Percentiles rank a stretch among this genome's conserved stretches.
phyloP scores from a whole-genome alignment of 1,139 yeast genomes.

The Candida freyschussii region DNA sequence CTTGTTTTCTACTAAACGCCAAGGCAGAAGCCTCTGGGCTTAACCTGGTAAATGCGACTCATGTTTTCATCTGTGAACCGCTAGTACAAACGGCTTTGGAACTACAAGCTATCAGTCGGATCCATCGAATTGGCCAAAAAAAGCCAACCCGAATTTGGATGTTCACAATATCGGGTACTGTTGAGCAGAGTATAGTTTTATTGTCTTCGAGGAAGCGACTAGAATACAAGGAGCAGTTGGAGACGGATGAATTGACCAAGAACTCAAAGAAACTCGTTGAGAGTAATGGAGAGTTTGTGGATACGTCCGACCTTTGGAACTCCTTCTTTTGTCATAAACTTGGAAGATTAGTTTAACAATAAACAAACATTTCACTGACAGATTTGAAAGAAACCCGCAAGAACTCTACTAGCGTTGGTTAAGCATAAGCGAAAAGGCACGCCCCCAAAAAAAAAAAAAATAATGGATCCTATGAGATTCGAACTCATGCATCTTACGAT shows the following conservation, averaged over 20 bases:
- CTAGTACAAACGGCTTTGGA: slow-evolving; percentile 84
- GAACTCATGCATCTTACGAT: slow-evolving; percentile 14
- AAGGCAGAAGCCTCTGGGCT: slow-evolving; percentile 86
- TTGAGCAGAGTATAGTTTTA: slow-evolving; percentile 78
- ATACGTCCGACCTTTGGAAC: slow-evolving; percentile 54
- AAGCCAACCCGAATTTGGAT: slow-evolving; percentile 84
- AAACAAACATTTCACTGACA: neutral
- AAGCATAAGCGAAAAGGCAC: too few species aligned
- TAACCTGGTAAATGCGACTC: slow-evolving; percentile 86
- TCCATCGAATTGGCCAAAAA: slow-evolving; percentile 88
- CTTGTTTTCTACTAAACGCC: slow-evolving; percentile 82
- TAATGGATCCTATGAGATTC: slow-evolving; percentile 13
- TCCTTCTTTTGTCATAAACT: slow-evolving; percentile 40
- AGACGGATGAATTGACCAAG: slow-evolving; percentile 38
- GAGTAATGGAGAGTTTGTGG: slow-evolving; percentile 50
- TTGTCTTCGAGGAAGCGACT: slow-evolving; percentile 20
- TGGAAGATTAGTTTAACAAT: slow-evolving; percentile 10
- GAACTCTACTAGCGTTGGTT: too few species aligned
- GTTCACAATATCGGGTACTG: slow-evolving; percentile 76
- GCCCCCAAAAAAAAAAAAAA: slow-evolving; percentile 6
- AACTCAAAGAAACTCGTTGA: slow-evolving; percentile 36
- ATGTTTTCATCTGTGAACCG: slow-evolving; percentile 87
- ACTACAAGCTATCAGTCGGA: slow-evolving; percentile 84
- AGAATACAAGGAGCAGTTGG: slow-evolving; percentile 27
- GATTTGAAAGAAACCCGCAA: too few species aligned